Base-by-base conservation (phyloP, 805 yeast genomes). In the Clavispora fructus region DNA sequence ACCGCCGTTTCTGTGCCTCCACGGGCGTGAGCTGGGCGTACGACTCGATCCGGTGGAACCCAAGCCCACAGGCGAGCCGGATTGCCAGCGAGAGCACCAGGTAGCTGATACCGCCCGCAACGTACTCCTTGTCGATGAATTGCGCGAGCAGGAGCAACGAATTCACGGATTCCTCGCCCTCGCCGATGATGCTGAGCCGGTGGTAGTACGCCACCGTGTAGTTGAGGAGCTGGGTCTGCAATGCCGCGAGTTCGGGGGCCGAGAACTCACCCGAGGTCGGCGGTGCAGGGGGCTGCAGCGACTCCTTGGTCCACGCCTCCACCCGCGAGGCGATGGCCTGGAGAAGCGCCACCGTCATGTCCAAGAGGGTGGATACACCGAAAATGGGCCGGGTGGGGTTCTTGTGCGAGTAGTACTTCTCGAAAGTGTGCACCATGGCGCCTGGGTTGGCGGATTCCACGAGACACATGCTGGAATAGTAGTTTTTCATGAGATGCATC, bases 41-140 rank as follows among this genome's bases (percentile, higher is more conserved):
- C 1, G 74, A 56, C 43, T 79, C 84, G 5, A 61, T 61, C 44
- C 80, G 63, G 53, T 83, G 79, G 3, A 85, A 63, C 0, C 87
- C 87, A 55, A 80, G 55, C 30, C 77, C 82, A 35, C 73, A 75
- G 0, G 83, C 83, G 49, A 71, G 73, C 48, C 83, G 63, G 8
- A 77, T 67, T 4, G 80, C 78, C 1, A 74, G 68, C 2, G 77
- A 57, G 6, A 71, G 56, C 11, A 79, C 51, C 45, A 69, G 61
- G 39, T 65, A 68, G 2, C 72, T 66, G 9, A 73, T 39, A 11
- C 50, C 48, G 1, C 46, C 50, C 1, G 52, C 43, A 23, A 45
- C 41, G 27, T 28, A 28, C 25, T 49, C 46, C 11, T 35, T 40
- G 30, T 44, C 52, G 37, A 50, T 29, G 26, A 39, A 50, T 1